Base-by-base conservation (phyloP, 306 rosid species). In the Fagus crenata region DNA sequence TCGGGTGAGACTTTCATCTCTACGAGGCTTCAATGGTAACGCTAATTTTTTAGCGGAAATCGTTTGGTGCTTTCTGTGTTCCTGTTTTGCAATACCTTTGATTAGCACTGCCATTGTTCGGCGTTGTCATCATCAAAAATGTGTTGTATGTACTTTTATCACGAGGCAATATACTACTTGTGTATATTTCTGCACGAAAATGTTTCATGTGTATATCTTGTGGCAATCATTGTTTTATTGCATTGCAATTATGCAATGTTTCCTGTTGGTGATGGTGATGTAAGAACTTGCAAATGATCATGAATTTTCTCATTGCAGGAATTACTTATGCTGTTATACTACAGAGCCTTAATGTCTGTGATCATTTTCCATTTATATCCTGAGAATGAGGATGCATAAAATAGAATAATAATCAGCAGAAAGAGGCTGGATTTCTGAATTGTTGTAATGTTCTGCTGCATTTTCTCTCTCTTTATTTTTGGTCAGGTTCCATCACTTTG, bases 171-270 rank as follows among this genome's bases (percentile, higher is more conserved):
- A 82, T 89, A 82, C 85, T 86, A 73, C 89, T 76, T 80, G 87
- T 92, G 92, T 94, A 86, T 85, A 89, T 86, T 17, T 84, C 78
- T 82, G 80, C 87, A 86, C 58, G 86, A 78, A 82, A 88, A 83
- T 87, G 76, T 82, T 83, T 89, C 85, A 78, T 89, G 71, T 87
- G 90, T 87, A 91, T 80, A 92, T 92, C 86, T 78, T 78, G 81
- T 68, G 70, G 85, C 77, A 74, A 80, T 76, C 87, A 69, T 84
- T 86, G 69, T 67, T 73, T 81, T 70, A 77, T 82, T 65, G 78
- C 85, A 75, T 72, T 53, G 78, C 70, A 53, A 67, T 80, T 53
- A 11, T 53, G 67, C 84, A 63, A 67, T 80, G 49, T 65, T 65
- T 67, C 76, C 76, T 82, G 85, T 76, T 77, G 85, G 80, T 88